Base-by-base conservation (phyloP, 306 rosid species). In the Prunus mongolica region DNA sequence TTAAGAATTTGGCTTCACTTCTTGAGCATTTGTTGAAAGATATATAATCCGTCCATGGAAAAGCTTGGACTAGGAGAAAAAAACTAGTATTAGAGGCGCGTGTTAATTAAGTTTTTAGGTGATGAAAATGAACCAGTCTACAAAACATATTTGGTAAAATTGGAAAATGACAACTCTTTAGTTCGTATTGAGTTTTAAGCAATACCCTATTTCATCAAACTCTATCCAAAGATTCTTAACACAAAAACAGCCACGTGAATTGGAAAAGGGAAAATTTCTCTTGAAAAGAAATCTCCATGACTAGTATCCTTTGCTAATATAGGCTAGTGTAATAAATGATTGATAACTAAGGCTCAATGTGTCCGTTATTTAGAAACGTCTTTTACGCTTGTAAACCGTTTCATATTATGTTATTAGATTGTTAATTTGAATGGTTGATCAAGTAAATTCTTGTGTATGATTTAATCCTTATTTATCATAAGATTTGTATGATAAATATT, bases 291-390 rank as follows among this genome's bases (percentile, higher is more conserved):
- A 86, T 73, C 78, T 14, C 89, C 75, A 24, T 82, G 82, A 86
- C 65, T 75, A 76, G 89, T 38, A 84, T 84, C 28, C 71, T 81
- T 75, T 64, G 73, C 86, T 76, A 81, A 84, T 19, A 81, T 79
- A 65, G 88, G 72, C 81, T 73, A 19, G 10, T 77, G 84, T 90
- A 89, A 79, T 83, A 81, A 87, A 87, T 86, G 65, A 45, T 63
- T 18, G 82, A 88, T 84, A 81, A 80, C 44, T 78, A 49, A 73
- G 67, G 57, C 80, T 81, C 22, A 16, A 0, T 28, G 46, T 24
- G 27, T 62, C 19, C 30, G 1, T 18, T 61, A 8, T 11, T 60
- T 12, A 34, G 19, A 74, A 73, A 5, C 25, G 12, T 15, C 25
- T 25, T 57, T 13, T 0, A 24, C 44, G 3, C 28, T 45, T 1